Evolutionary conservation across 345 rosid genomes (phyloP).

Genomic region (Garcia nutans): DNA sequence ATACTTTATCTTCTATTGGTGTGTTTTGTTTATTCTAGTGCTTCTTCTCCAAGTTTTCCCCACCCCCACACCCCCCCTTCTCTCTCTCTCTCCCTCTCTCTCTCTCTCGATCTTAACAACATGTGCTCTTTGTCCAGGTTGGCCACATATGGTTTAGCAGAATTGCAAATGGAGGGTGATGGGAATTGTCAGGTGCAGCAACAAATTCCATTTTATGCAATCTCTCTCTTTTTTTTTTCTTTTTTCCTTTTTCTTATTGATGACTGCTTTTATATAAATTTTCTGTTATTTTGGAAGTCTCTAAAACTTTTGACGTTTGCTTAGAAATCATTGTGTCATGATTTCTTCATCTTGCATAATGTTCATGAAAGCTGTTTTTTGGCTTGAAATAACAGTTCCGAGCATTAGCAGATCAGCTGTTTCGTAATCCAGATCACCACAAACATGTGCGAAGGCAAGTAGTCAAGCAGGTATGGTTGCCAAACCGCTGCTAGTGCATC

Average conservation of each 20-base stretch:
- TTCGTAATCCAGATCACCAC: constrained; percentile 77
- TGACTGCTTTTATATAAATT: neutral
- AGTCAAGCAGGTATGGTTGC: constrained; percentile 69
- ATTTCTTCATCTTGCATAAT: neutral
- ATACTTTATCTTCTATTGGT: neutral
- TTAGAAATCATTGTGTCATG: neutral
- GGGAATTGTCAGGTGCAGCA: constrained; percentile 88
- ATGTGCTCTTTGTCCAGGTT: constrained; percentile 46
- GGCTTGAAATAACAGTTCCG: constrained; percentile 55
- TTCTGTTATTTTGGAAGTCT: neutral
- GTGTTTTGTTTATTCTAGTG: neutral
- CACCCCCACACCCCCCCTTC: too few species aligned
- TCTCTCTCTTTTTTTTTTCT: neutral
- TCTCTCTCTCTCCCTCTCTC: neutral
- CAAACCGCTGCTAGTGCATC: neutral
- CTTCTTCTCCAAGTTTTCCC: too few species aligned
- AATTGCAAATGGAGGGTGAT: constrained; percentile 88
- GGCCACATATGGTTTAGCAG: constrained; percentile 77
- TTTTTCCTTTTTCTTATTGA: too few species aligned
- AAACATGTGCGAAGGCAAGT: constrained; percentile 74
- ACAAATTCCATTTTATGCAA: constrained; percentile 1
- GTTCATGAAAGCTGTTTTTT: neutral
- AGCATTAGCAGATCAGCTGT: constrained; percentile 91
- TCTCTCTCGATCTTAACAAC: constrained; percentile 10
- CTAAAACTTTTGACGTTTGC: neutral